phyloP scores from a whole-genome alignment of 192 early-diverging fungal genomes.

The Gigaspora rosea region DNA sequence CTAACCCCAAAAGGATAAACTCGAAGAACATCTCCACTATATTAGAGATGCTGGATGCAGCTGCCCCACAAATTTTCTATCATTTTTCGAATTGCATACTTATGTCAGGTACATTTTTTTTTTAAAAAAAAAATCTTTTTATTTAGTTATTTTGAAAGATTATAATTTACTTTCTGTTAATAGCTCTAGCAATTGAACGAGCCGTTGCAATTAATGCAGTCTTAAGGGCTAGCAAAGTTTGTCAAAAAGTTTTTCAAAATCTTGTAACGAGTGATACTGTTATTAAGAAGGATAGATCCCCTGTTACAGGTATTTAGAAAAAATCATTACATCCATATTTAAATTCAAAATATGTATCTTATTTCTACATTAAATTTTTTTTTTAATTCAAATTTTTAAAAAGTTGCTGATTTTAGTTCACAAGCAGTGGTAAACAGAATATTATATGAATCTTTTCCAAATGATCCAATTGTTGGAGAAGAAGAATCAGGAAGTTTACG shows the following conservation, averaged over 20 bases:
- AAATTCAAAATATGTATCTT: not conserved
- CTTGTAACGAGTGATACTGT: slow-evolving; percentile 82
- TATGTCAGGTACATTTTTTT: too few species aligned
- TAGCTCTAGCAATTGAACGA: too few species aligned
- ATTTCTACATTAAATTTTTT: not conserved
- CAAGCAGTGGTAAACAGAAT: slow-evolving; percentile 93
- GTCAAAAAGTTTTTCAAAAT: slow-evolving; percentile 85
- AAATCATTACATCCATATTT: not conserved
- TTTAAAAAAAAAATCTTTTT: too few species aligned
- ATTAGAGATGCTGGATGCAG: too few species aligned
- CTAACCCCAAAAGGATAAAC: too few species aligned
- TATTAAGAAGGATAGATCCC: slow-evolving; percentile 93
- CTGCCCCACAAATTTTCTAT: too few species aligned
- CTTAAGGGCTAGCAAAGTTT: slow-evolving; percentile 81
- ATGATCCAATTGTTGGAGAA: slow-evolving; percentile 93
- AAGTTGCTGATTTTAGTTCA: slow-evolving; percentile 91
- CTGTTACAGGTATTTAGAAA: slow-evolving; percentile 77
- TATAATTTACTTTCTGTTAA: too few species aligned
- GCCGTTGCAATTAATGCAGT: slow-evolving; percentile 89
- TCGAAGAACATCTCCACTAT: too few species aligned
- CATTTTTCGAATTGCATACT: too few species aligned
- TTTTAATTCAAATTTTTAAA: slow-evolving; percentile 21
- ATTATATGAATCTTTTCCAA: slow-evolving; percentile 75
- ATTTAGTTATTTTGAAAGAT: too few species aligned
- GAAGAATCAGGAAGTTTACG: slow-evolving; percentile 89